Conservation (phyloP, 2,329 filamentous ascomycete genomes). For the Annulohypoxylon truncatum region DNA sequence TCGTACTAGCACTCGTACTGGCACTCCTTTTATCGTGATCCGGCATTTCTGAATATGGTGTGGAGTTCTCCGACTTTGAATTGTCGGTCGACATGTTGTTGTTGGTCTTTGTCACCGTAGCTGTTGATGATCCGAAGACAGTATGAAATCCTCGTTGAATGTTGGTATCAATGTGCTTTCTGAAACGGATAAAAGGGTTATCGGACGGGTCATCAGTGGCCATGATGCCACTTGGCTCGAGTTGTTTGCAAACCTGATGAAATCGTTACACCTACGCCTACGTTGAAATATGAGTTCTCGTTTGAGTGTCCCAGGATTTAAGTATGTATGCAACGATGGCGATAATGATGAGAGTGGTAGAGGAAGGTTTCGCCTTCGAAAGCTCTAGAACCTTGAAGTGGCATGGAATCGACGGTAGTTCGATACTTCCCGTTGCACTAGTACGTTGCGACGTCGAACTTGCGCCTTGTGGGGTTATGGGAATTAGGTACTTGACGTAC, state of each 20-base stretch:
- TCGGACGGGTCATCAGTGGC: conserved; percentile 25
- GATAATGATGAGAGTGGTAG: background rate
- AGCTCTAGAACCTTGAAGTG: conserved; percentile 25
- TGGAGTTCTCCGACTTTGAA: background rate
- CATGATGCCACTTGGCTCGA: conserved; percentile 23
- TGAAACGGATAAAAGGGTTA: conserved; percentile 57
- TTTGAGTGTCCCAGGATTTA: background rate
- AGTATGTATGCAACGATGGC: background rate
- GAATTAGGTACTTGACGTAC: background rate
- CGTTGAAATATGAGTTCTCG: background rate
- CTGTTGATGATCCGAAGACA: conserved; percentile 22
- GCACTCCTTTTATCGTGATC: background rate
- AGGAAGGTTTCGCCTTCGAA: conserved; percentile 16
- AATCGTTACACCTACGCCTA: background rate
- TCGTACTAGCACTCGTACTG: no score
- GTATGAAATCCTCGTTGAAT: conserved; percentile 50
- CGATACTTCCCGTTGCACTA: background rate
- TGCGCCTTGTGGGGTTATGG: background rate
- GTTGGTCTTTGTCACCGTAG: conserved; percentile 1
- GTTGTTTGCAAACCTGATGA: background rate
- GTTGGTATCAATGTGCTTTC: conserved; percentile 55
- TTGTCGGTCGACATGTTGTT: background rate
- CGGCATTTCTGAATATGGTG: conserved; percentile 2
- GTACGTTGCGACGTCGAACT: background rate
- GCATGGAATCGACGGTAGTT: background rate